Evolutionary conservation across 169 alveolate species (phyloP), one percentile per base, ranked within the genome.

Genomic region (Plasmodium vinckei): DNA sequence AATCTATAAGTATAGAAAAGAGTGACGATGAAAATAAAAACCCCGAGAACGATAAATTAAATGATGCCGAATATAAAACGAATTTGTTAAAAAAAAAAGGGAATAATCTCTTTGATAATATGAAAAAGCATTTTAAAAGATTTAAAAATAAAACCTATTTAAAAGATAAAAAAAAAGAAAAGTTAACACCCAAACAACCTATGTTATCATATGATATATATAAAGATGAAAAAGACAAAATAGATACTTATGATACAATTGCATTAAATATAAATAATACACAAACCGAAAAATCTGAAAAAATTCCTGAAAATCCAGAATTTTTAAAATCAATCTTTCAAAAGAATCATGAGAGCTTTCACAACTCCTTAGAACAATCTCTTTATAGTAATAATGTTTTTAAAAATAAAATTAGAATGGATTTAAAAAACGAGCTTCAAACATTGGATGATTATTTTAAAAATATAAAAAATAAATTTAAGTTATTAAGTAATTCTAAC

Each of bases 131-230:
- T 61, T 77, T 77, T 64, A 12, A 46, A 10, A 63, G 49, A 77
- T 47, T 77, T 47, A 77, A 77, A 77, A 77, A 77, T 77, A 77
- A 44, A 44, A 61, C 64, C 49, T 63, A 77, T 17, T 77, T 77
- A 15, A 77, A 77, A 53, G 77, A 77, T 25, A 64, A 61, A 68
- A n/a, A 49, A 77, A 63, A 42, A 33, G 7, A 33, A 25, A 49
- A 51, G 10, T 9, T 77, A 23, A 33, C 17, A 25, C 47, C 44
- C 65, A 77, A 64, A 56, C 57, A 61, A 1, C 49, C 12, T 42
- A 19, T 23, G 23, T 27, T 23, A 46, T 27, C 46, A 1, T 17
- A 77, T 77, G 27, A 63, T 68, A 75, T 51, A 9, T 63, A 23
- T 61, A 57, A 73, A 19, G 73, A 77, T 21, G 88, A 65, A 44